A percentile compares a stretch with the other conserved stretches of the same genome.
phyloP scores from a whole-genome alignment of 106 monocot species.

The Dendrobium huoshanense region DNA sequence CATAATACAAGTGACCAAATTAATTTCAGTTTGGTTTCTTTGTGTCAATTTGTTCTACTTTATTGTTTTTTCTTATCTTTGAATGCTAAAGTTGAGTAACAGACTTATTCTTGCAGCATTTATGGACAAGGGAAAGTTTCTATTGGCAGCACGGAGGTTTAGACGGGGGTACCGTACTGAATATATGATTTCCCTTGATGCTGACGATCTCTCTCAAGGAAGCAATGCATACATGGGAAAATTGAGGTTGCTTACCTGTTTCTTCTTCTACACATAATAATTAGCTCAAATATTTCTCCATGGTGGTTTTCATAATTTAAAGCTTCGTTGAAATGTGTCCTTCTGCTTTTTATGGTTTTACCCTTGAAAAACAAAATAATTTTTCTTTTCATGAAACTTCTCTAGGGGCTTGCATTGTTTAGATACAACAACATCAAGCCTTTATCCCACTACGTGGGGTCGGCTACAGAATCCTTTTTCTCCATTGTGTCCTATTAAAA shows the following conservation, averaged over 20 bases:
- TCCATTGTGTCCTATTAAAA: too few relatives aligned
- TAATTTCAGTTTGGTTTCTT: background rate
- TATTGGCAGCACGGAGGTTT: conserved; percentile 65
- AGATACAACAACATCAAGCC: too few relatives aligned
- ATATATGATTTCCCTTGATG: conserved; percentile 72
- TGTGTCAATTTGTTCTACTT: too few relatives aligned
- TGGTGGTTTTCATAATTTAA: too few relatives aligned
- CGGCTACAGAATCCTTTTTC: too few relatives aligned
- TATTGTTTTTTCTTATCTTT: background rate
- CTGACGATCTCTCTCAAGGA: conserved; percentile 63
- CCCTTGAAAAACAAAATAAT: too few relatives aligned
- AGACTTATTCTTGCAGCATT: conserved; percentile 36
- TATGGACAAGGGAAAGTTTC: conserved; percentile 69
- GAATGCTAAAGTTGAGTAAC: background rate
- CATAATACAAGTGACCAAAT: background rate
- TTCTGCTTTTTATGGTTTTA: too few relatives aligned
- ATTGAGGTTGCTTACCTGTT: conserved; percentile 14
- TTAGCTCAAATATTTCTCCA: too few relatives aligned
- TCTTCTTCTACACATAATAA: background rate
- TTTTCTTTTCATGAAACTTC: too few relatives aligned
- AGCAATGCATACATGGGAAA: conserved; percentile 78
- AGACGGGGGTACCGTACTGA: conserved; percentile 62
- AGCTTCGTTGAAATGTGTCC: too few relatives aligned
- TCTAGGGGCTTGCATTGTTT: too few relatives aligned
- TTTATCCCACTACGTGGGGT: too few relatives aligned